Conservation (phyloP, 352 stramenopile species). For the Blastocystis sp. region DNA sequence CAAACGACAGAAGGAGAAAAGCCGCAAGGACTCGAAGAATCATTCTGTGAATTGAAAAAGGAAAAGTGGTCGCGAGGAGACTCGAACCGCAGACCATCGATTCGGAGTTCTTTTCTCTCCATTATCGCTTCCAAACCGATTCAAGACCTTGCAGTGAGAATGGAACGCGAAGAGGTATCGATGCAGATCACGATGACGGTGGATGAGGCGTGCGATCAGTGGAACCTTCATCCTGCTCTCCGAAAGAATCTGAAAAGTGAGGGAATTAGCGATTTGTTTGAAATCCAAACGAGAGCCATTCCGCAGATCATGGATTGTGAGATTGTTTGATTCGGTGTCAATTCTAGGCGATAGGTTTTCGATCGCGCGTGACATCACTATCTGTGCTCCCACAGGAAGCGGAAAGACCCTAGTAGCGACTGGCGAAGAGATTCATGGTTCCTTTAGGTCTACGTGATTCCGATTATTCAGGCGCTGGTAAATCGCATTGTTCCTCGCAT, state of each 20-base stretch:
- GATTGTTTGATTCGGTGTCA: neutral
- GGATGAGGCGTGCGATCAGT: conserved; percentile 21
- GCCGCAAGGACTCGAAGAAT: neutral
- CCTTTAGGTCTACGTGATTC: conserved; percentile 49
- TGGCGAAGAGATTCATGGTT: neutral
- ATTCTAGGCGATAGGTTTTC: conserved; percentile 30
- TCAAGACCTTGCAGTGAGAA: too few species aligned
- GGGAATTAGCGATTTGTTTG: conserved; percentile 52
- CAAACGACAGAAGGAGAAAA: neutral
- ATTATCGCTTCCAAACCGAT: too few species aligned
- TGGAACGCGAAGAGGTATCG: conserved; percentile 37
- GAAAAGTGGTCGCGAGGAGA: neutral
- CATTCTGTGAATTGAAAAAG: neutral
- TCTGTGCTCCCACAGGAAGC: conserved; percentile 52
- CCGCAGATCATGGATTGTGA: conserved; percentile 51
- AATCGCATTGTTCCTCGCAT: conserved; percentile 18
- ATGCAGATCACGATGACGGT: conserved; percentile 41
- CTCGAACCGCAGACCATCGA: neutral
- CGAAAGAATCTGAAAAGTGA: conserved; percentile 37
- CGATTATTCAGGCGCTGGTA: conserved; percentile 40
- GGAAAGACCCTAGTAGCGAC: conserved; percentile 45
- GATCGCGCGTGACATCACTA: conserved; percentile 46
- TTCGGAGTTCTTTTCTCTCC: too few species aligned
- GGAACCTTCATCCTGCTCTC: conserved; percentile 9
- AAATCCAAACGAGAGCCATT: conserved; percentile 56